Base-by-base conservation (phyloP, 345 rosid genomes). In the Hirschfeldia incana region DNA sequence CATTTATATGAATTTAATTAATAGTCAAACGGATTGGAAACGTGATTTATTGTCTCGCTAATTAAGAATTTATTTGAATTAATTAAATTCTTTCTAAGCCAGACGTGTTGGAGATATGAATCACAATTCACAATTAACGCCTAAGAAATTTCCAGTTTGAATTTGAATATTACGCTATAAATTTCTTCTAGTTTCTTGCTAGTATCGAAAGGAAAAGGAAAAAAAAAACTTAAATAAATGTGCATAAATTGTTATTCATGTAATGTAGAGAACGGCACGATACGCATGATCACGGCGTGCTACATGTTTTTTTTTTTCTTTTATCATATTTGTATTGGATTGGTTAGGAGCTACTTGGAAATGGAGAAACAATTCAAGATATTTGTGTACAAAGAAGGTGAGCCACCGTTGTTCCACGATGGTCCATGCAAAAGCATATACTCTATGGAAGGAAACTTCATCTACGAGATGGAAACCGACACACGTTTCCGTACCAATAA, bases 361-460 rank as follows among this genome's bases (percentile, higher is more conserved):
- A 94, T 94, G 98, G 98, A 94, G 69, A 88, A 85, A 55, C 83
- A 82, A 37, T 94, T 94, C 51, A 92, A 90, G 83, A 84, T 94
- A 8, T 92, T 75, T 63, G 86, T 92, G 10, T 94, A 94, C 70
- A 86, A 85, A 69, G 96, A 94, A 86, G 98, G 98, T 3, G 96
- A 94, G 64, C 95, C 90, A 0, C 97, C 96, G 0, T 86, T 94
- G 30, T 94, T 92, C 72, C 98, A 94, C 71, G 87, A 88, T 46
- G 98, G 98, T 72, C 98, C 98, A 39, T 92, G 98, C 83, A 90
- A 81, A 87, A 90, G 98, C 81, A 94, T 94, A 69, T 94, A 94
- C 65, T 85, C 97, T 58, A 94, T 87, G 91, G 97, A 94, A 78
- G 97, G 97, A 67, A 92, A 81, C 78, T 94, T 94, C 83, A 87